Evolutionary conservation across 2,329 filamentous ascomycete species (phyloP).

Genomic region (Rhinocladiella similis): DNA sequence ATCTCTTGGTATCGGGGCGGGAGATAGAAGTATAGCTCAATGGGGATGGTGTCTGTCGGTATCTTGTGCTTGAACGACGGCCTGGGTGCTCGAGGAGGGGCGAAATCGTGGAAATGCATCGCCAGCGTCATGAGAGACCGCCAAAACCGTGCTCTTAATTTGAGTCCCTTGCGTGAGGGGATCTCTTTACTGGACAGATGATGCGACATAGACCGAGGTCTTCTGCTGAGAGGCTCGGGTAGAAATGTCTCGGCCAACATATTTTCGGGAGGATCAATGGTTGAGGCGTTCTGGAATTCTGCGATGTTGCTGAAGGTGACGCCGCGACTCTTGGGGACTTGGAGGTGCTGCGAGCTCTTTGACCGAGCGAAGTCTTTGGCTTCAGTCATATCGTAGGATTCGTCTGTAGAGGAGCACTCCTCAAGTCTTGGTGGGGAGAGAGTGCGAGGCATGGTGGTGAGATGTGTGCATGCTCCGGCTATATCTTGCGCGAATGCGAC

Average conservation of each 20-base stretch:
- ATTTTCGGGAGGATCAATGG: conserved; percentile 16
- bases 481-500: not conserved
- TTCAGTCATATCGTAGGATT: conserved; percentile 16
- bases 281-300: conserved; percentile 8
- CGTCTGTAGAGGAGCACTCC: conserved; percentile 1
- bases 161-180: conserved; percentile 57
- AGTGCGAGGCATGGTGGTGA: conserved; percentile 4
- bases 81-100: conserved; percentile 59
- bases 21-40: conserved; percentile 62
- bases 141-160: conserved; percentile 65
- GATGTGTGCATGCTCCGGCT: not conserved
- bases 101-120: conserved; percentile 66
- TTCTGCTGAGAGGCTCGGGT: conserved; percentile 6
- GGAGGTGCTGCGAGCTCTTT: not conserved
- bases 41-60: conserved; percentile 50
- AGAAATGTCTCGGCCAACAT: conserved; percentile 11
- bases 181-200: conserved; percentile 25
- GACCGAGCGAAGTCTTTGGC: conserved; percentile 21
- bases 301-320: conserved; percentile 15
- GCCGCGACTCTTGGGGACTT: conserved; percentile 6
- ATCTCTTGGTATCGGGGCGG: conserved; percentile 43
- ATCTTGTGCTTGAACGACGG: conserved; percentile 62
- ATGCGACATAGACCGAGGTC: conserved; percentile 28
- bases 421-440: conserved; percentile 1
- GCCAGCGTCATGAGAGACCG: conserved; percentile 67